A percentile compares a stretch with the other conserved stretches of the same genome.
Conservation (phyloP, 345 rosid species). For the Lenwebbia sp. region DNA sequence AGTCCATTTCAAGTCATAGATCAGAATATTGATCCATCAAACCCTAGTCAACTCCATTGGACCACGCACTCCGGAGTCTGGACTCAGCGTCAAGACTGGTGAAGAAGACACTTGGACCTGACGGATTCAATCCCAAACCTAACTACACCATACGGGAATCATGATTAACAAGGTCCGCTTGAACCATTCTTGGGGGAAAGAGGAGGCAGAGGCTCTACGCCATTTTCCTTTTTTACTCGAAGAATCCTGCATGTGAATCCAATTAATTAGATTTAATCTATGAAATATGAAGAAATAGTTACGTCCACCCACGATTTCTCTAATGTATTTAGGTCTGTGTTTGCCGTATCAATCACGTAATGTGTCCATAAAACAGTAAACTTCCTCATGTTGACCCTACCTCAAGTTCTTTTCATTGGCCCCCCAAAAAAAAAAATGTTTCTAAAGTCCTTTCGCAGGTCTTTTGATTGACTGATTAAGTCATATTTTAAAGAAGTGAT, state of each 20-base stretch:
- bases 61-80: background rate
- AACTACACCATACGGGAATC: background rate
- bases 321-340: background rate
- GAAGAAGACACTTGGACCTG: background rate
- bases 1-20: background rate
- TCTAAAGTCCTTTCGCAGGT: background rate
- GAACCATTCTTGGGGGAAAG: background rate
- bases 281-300: background rate
- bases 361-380: background rate
- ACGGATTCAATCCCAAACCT: background rate
- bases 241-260: background rate
- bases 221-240: background rate
- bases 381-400: background rate
- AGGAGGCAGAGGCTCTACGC: background rate
- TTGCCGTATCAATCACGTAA: background rate
- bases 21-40: background rate
- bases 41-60: background rate
- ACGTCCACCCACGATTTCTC: background rate
- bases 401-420: background rate
- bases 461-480: background rate
- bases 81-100: background rate
- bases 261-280: background rate
- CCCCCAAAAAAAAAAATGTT: background rate
- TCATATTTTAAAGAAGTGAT: background rate
- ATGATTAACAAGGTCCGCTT: background rate